Percentiles rank a stretch among this genome's conserved stretches.
Evolutionary conservation across 1,139 yeast species (phyloP).

Genomic region (Zygoascus meyerae): DNA sequence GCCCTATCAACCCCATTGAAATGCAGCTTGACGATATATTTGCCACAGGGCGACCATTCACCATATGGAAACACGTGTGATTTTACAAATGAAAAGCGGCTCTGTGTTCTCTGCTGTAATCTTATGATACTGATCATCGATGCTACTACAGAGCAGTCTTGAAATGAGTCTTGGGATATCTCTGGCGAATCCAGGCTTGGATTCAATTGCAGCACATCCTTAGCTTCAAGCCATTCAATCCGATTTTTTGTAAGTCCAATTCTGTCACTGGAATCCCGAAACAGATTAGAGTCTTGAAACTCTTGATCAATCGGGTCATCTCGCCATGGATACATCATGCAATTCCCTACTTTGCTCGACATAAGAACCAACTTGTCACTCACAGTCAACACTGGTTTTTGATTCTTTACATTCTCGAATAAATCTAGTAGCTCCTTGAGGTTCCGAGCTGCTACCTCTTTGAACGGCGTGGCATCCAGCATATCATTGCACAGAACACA

Average conservation of each 20-base stretch:
- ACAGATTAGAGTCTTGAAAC: constrained; percentile 14
- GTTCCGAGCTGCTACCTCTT: constrained; percentile 4
- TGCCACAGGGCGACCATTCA: constrained; percentile 25
- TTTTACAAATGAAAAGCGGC: constrained; percentile 10
- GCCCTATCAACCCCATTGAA: constrained; percentile 58
- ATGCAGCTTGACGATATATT: constrained; percentile 40
- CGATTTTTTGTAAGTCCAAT: constrained; percentile 16
- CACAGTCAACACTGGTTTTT: constrained; percentile 10
- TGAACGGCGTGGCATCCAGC: constrained; percentile 11
- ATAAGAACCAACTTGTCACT: constrained; percentile 22
- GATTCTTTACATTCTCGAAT: constrained; percentile 19
- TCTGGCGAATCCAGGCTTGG: constrained; percentile 10
- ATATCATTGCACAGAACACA: constrained; percentile 14
- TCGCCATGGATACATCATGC: constrained; percentile 27
- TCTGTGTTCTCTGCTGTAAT: constrained; percentile 18
- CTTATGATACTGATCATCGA: constrained; percentile 41
- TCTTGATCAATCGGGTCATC: constrained; percentile 18
- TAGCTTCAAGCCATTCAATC: constrained; percentile 16
- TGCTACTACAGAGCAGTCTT: constrained; percentile 77
- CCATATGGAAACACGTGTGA: constrained; percentile 1
- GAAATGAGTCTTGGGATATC: constrained; percentile 50
- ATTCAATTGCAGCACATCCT: neutral
- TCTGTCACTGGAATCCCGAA: constrained; percentile 18
- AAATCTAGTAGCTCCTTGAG: constrained; percentile 14
- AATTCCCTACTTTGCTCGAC: constrained; percentile 21